Evolutionary conservation across 352 stramenopile genomes (phyloP).

Genomic region (Aphanomyces cochlioides): DNA sequence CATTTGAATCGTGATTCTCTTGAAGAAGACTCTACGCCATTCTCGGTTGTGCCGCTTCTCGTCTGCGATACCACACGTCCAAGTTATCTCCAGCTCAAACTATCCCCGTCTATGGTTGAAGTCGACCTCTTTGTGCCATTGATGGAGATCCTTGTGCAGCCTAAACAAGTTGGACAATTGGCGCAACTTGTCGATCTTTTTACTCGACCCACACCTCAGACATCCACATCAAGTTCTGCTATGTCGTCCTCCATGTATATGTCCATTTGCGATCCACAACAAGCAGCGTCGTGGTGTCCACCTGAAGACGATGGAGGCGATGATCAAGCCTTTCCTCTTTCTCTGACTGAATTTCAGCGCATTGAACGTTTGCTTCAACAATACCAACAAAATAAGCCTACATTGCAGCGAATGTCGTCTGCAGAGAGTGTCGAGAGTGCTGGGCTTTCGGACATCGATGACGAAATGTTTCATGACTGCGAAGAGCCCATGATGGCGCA

Average conservation of each 20-base stretch:
- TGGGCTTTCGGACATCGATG: conserved; percentile 78
- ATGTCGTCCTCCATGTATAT: conserved; percentile 57
- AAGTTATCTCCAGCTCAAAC: conserved; percentile 80
- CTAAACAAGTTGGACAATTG: conserved; percentile 75
- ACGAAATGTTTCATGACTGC: conserved; percentile 77
- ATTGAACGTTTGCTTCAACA: conserved; percentile 78
- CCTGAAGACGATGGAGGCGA: conserved; percentile 37
- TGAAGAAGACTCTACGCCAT: conserved; percentile 40
- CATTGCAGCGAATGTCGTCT: conserved; percentile 40
- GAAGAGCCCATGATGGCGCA: conserved; percentile 63
- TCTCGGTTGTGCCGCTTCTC: conserved; percentile 55
- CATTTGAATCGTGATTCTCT: conserved; percentile 32
- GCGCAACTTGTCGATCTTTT: conserved; percentile 27
- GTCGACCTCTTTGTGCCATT: conserved; percentile 82
- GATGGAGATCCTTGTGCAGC: conserved; percentile 70
- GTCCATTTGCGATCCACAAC: conserved; percentile 59
- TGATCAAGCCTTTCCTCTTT: conserved; percentile 39
- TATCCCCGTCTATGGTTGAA: conserved; percentile 79
- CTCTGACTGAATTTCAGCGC: conserved; percentile 74
- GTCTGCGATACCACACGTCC: conserved; percentile 57
- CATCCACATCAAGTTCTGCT: conserved; percentile 30
- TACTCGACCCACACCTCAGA: conserved; percentile 1
- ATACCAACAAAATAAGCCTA: conserved; percentile 65
- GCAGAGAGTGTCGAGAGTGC: conserved; percentile 77
- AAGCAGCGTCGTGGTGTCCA: conserved; percentile 53